A percentile compares a stretch with the other conserved stretches of the same genome.
Evolutionary conservation across 1,284 basidiomycete species (phyloP).

Genomic region (Xanthoconium separans): DNA sequence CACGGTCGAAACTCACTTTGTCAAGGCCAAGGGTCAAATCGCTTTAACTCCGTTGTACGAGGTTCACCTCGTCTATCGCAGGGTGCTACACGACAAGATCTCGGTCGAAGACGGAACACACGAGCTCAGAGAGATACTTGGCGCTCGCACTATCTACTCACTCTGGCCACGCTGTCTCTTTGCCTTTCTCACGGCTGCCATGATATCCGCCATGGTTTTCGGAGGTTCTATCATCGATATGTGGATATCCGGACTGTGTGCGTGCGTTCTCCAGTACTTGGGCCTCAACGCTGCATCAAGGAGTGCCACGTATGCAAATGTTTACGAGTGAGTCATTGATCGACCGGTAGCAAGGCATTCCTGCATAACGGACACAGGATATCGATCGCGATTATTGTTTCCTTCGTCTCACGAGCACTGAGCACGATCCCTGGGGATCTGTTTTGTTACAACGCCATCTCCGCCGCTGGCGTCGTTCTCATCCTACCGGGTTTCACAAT

Average conservation of each 20-base stretch:
- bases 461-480: constrained; percentile 77
- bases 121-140: constrained; percentile 58
- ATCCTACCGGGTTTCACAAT: constrained; percentile 81
- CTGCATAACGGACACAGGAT: constrained; percentile 50
- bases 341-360: not conserved
- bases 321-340: constrained; percentile 73
- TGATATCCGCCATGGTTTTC: constrained; percentile 80
- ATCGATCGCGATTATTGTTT: constrained; percentile 77
- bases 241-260: constrained; percentile 74
- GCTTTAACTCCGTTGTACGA: constrained; percentile 71
- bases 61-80: constrained; percentile 74
- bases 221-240: constrained; percentile 82
- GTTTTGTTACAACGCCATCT: constrained; percentile 84
- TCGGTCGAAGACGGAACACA: constrained; percentile 63
- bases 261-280: constrained; percentile 70
- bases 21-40: constrained; percentile 72
- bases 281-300: constrained; percentile 76
- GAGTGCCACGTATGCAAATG: constrained; percentile 82
- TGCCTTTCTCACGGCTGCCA: constrained; percentile 71
- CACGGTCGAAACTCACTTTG: constrained; percentile 72
- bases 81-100: constrained; percentile 76
- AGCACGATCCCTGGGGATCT: constrained; percentile 64
- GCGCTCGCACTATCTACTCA: constrained; percentile 61
- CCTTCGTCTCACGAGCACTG: constrained; percentile 74
- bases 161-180: constrained; percentile 63